phyloP scores from a whole-genome alignment of 805 yeast genomes.

The Ascoidea tarda region DNA sequence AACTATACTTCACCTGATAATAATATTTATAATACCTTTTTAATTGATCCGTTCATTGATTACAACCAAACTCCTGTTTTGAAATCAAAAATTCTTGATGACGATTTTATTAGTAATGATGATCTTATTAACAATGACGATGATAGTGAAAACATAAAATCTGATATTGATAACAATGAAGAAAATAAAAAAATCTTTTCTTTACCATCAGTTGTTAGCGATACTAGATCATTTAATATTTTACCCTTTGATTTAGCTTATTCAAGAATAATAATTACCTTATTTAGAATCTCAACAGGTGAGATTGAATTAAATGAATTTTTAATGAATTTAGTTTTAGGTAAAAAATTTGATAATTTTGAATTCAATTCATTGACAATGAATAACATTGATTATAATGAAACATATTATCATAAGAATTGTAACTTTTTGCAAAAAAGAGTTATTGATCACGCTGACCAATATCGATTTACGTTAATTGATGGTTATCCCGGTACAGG shows the following conservation, averaged over 20 bases:
- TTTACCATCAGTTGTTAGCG: neutral
- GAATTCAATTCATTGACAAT: conserved; percentile 8
- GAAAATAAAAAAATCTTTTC: conserved; percentile 1
- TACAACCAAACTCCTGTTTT: neutral
- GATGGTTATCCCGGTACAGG: conserved; percentile 11
- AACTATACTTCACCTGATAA: neutral
- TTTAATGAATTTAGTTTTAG: conserved; percentile 7
- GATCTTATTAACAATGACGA: neutral
- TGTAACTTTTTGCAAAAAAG: conserved; percentile 9
- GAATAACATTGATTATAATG: neutral
- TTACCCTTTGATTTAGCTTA: conserved; percentile 9
- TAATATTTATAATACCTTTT: neutral
- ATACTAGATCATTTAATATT: conserved; percentile 1
- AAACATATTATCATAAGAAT: conserved; percentile 2
- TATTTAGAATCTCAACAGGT: conserved; percentile 2
- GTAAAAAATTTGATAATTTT: conserved; percentile 11
- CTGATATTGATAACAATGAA: neutral
- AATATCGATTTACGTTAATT: conserved; percentile 7
- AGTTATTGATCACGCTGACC: conserved; percentile 9
- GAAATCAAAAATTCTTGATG: neutral
- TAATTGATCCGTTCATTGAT: neutral
- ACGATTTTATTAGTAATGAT: conserved; percentile 1
- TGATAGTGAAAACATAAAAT: neutral
- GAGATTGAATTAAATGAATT: conserved; percentile 4
- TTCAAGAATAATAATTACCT: conserved; percentile 5